Conservation (phyloP, 129 eudicot genomes). For the Sambucus nigra region DNA sequence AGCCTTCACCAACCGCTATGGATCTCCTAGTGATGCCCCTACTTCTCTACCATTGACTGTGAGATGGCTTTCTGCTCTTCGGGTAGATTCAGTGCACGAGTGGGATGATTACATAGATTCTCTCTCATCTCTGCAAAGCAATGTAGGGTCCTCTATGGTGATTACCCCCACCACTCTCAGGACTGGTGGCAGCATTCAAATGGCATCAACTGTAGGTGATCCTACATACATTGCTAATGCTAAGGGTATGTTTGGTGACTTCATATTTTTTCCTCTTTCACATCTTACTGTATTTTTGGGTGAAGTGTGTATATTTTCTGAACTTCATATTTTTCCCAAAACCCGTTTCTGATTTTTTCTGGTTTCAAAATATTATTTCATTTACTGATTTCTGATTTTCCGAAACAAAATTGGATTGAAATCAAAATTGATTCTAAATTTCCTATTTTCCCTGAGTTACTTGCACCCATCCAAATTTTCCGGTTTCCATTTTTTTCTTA, state of each 20-base stretch:
- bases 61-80: slow-evolving; percentile 52
- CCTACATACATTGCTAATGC: not conserved
- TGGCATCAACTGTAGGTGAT: not conserved
- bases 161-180: slow-evolving; percentile 66
- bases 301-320: too few species aligned
- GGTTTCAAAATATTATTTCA: too few species aligned
- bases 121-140: slow-evolving; percentile 25
- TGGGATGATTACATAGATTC: slow-evolving; percentile 54
- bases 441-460: too few species aligned
- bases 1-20: slow-evolving; percentile 63
- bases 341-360: too few species aligned
- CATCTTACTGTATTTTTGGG: too few species aligned
- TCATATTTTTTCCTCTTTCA: too few species aligned
- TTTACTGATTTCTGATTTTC: too few species aligned
- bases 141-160: slow-evolving; percentile 20
- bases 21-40: slow-evolving; percentile 59
- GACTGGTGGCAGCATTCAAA: slow-evolving; percentile 68
- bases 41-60: slow-evolving; percentile 55
- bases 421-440: too few species aligned
- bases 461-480: too few species aligned
- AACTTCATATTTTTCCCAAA: too few species aligned
- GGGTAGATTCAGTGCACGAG: slow-evolving; percentile 31
- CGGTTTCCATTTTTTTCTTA: too few species aligned
- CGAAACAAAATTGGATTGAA: too few species aligned
- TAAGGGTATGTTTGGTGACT: not conserved